Conservation (phyloP, 345 rosid genomes). For the Arabidopsis suecica region DNA sequence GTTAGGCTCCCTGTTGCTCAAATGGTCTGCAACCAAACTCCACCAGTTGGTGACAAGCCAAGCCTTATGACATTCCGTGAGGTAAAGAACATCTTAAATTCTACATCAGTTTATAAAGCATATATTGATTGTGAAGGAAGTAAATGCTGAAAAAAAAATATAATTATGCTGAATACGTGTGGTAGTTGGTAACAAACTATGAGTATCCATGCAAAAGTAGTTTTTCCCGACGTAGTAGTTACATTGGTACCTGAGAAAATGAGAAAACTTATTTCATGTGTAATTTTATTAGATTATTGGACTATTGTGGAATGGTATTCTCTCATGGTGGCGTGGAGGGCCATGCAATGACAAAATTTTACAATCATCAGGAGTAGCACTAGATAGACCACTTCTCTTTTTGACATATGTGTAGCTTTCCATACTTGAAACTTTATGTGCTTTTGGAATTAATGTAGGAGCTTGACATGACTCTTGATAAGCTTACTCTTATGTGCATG, state of each 20-base stretch:
- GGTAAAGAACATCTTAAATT: constrained; percentile 50
- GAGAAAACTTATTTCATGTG: background rate
- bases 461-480: constrained; percentile 28
- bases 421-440: constrained; percentile 9
- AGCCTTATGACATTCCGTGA: constrained; percentile 97
- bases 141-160: too few relatives aligned
- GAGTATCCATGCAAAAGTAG: constrained; percentile 3
- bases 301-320: constrained; percentile 17
- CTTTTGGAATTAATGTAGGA: background rate
- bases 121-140: constrained; percentile 8
- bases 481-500: constrained; percentile 3
- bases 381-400: constrained; percentile 16
- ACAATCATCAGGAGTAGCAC: constrained; percentile 6
- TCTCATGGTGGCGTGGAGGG: constrained; percentile 15
- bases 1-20: constrained; percentile 69
- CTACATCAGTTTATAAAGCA: constrained; percentile 19
- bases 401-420: constrained; percentile 16
- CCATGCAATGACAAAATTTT: constrained; percentile 9
- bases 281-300: background rate
- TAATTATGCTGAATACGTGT: background rate
- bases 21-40: constrained; percentile 96
- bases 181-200: constrained; percentile 15
- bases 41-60: constrained; percentile 94
- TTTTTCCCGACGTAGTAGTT: constrained; percentile 6
- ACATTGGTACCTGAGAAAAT: constrained; percentile 2